Evolutionary conservation across 2,329 filamentous ascomycete genomes (phyloP).

Genomic region (Chaetomium olivaceum): DNA sequence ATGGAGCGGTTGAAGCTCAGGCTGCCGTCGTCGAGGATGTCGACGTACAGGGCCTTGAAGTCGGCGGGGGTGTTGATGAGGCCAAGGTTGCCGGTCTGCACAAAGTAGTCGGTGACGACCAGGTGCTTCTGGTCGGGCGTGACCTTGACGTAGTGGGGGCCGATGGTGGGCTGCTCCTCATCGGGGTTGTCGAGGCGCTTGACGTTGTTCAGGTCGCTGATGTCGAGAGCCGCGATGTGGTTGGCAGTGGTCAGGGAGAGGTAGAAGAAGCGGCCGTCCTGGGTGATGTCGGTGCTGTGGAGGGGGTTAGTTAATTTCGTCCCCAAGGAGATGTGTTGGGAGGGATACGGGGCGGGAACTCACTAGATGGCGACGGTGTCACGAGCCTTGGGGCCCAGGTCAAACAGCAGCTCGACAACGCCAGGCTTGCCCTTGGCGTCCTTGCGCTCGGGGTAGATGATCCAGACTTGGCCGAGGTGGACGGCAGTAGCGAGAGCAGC

Average conservation of each 20-base stretch:
- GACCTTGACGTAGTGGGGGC: constrained; percentile 65
- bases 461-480: constrained; percentile 61
- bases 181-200: constrained; percentile 63
- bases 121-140: constrained; percentile 65
- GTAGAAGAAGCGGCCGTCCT: constrained; percentile 60
- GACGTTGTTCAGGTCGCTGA: constrained; percentile 59
- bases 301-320: not conserved
- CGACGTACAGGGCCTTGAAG: constrained; percentile 64
- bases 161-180: constrained; percentile 58
- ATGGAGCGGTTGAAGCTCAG: constrained; percentile 61
- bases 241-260: constrained; percentile 62
- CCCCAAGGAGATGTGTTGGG: not conserved
- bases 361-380: constrained; percentile 58
- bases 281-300: constrained; percentile 52
- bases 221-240: constrained; percentile 63
- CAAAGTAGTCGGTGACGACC: constrained; percentile 66
- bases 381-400: constrained; percentile 57
- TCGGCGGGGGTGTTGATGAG: constrained; percentile 62
- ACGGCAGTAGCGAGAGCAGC: constrained; percentile 61
- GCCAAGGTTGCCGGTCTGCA: constrained; percentile 62
- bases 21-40: constrained; percentile 55
- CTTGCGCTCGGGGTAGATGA: constrained; percentile 63
- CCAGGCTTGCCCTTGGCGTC: constrained; percentile 58
- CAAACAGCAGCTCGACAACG: constrained; percentile 58
- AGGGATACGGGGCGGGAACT: not conserved